These are phyloP conservation scores for Lagenaria siceraria DNA, from an alignment of 306 rosid species.

Conservation along the genomic window DNA sequence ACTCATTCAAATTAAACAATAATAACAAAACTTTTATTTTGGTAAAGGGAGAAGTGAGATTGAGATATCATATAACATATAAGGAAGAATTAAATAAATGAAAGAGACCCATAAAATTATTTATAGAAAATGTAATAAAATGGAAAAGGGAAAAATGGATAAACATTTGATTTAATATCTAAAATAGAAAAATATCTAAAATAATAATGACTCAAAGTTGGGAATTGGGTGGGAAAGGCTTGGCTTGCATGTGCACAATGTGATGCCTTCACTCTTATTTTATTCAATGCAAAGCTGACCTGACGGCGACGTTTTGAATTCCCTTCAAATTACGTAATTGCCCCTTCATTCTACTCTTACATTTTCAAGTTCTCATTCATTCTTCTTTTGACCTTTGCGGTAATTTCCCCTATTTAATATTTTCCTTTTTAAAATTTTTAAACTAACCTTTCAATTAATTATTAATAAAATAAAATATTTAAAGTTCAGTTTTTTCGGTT, in stretches of 20 bases:
- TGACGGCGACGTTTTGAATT: not conserved
- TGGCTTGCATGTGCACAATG: not conserved
- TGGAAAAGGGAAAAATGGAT: not conserved
- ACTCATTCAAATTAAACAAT: not conserved
- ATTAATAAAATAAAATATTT: not conserved
- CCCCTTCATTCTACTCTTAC: not conserved
- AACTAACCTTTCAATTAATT: not conserved
- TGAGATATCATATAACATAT: too few relatives aligned
- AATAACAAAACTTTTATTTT: not conserved
- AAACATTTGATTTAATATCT: conserved; percentile 1
- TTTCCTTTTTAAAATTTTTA: not conserved
- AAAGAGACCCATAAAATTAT: not conserved
- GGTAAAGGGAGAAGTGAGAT: not conserved
- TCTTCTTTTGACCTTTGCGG: not conserved
- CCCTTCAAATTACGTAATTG: not conserved
- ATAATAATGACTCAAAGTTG: not conserved
- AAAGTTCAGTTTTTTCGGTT: not conserved
- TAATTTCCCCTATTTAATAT: not conserved
- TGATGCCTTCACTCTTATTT: not conserved
- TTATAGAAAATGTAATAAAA: not conserved
- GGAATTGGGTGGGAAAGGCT: not conserved
- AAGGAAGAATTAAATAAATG: not conserved
- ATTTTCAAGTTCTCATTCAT: not conserved
- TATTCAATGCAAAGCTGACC: not conserved
- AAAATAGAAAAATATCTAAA: not conserved